Base-by-base conservation (phyloP, 352 stramenopile genomes). In the Pythium brachiatum region DNA sequence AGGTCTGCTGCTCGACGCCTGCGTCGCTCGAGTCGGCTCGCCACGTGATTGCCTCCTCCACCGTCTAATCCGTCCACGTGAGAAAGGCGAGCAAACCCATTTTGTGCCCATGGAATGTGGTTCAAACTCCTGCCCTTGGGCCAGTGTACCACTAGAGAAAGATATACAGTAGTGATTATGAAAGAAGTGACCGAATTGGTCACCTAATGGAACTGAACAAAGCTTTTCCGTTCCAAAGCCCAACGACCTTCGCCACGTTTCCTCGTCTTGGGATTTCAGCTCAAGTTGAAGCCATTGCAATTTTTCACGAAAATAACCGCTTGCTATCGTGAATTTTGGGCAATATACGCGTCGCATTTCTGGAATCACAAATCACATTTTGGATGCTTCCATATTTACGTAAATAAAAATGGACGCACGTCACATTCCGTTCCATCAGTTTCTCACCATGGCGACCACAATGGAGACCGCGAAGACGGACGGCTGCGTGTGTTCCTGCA, bases 11-110 rank as follows among this genome's bases (percentile, higher is more conserved):
- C 60, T 64, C 58, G 32, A 76, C 48, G 53, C 51, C 57, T 25
- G 59, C 39, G 11, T 61, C 69, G 20, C 29, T 76, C 48, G 69
- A 76, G 47, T 75, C 68, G 12, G 69, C 69, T 16, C 69, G 69
- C 38, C 69, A 70, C 54, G 54, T 75, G 36, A 21, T 56, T 7
- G 67, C 56, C 11, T 44, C 63, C 5, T 20, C 62, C 38, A 44
- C 20, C 16, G 38, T 18, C 38, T 41, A 41, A 41, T 11, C 34
- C 34, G n/a, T n/a, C n/a, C n/a, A n/a, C n/a, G n/a, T n/a, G n/a
- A n/a, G 13, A 36, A 36, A 36, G 1, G 31, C 31, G 31, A 36
- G 31, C 2, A 12, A n/a, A n/a, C 11, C 34, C 4, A 20, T 41
- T 41, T 41, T 12, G 11, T n/a, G 34, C 34, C 34, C 34, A 41